A percentile compares a stretch with the other conserved stretches of the same genome.
Conservation (phyloP, 768 basidiomycete species). For the Auriculariales sp. region DNA sequence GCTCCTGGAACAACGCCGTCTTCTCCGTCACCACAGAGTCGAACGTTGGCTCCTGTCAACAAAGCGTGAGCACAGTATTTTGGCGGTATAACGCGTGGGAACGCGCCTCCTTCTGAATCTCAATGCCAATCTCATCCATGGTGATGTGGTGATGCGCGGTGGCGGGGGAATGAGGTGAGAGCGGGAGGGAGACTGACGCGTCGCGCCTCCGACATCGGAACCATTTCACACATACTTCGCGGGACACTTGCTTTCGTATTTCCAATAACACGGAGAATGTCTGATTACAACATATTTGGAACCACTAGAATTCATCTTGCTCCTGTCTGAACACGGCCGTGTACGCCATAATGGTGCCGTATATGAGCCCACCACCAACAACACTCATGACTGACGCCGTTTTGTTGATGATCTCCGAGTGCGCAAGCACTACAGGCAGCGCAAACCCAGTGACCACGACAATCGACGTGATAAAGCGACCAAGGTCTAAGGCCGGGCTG, state of each 20-base stretch:
- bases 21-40: conserved; percentile 82
- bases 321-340: conserved; percentile 71
- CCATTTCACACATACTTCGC: too few species aligned
- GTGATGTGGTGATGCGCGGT: conserved; percentile 4
- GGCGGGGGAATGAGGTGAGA: neutral
- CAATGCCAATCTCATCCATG: conserved; percentile 88
- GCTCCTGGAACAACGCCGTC: conserved; percentile 69
- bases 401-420: conserved; percentile 73
- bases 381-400: conserved; percentile 91
- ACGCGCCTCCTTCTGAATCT: conserved; percentile 64
- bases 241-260: too few species aligned
- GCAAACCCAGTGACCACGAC: conserved; percentile 91
- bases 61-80: neutral
- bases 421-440: conserved; percentile 80
- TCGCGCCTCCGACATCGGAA: neutral
- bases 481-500: conserved; percentile 69
- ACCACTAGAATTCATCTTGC: conserved; percentile 62
- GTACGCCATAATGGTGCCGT: conserved; percentile 83
- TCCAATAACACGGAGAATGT: too few species aligned
- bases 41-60: conserved; percentile 70
- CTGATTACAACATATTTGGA: too few species aligned
- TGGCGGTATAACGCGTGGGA: neutral
- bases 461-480: conserved; percentile 83
- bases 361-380: conserved; percentile 83
- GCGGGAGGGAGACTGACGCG: neutral